Evolutionary conservation across 2,329 filamentous ascomycete genomes (phyloP).

Genomic region (Trichoderma endophyticum): DNA sequence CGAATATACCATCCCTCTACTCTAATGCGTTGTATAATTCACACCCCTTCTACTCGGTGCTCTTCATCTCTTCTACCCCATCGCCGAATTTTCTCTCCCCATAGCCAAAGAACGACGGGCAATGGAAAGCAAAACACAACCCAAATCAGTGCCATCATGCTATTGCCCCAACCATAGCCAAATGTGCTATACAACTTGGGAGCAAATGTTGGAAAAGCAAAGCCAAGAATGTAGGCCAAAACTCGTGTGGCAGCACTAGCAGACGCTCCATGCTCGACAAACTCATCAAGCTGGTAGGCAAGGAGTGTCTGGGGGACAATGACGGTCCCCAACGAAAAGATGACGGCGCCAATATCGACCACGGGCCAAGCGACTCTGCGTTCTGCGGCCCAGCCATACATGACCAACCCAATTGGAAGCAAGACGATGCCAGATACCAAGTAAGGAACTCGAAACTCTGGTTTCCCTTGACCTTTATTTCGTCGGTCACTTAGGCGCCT

Average conservation of each 20-base stretch:
- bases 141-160: constrained; percentile 47
- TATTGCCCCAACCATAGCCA: constrained; percentile 48
- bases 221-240: constrained; percentile 51
- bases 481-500: neutral
- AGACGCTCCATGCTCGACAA: constrained; percentile 31
- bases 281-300: constrained; percentile 55
- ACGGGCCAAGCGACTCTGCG: constrained; percentile 52
- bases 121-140: constrained; percentile 27
- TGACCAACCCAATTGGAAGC: constrained; percentile 38
- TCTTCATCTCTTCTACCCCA: neutral
- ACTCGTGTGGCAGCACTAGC: constrained; percentile 52
- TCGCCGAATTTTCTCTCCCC: neutral
- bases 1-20: neutral
- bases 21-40: neutral
- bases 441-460: neutral
- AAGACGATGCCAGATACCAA: constrained; percentile 31
- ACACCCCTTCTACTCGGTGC: neutral
- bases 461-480: neutral
- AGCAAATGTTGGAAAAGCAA: constrained; percentile 55
- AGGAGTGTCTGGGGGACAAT: constrained; percentile 51
- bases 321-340: constrained; percentile 54
- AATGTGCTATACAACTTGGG: constrained; percentile 36
- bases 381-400: constrained; percentile 47
- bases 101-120: constrained; percentile 3
- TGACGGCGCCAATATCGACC: constrained; percentile 53